Conservation (phyloP, 306 rosid genomes). For the Acacia crassicarpa region DNA sequence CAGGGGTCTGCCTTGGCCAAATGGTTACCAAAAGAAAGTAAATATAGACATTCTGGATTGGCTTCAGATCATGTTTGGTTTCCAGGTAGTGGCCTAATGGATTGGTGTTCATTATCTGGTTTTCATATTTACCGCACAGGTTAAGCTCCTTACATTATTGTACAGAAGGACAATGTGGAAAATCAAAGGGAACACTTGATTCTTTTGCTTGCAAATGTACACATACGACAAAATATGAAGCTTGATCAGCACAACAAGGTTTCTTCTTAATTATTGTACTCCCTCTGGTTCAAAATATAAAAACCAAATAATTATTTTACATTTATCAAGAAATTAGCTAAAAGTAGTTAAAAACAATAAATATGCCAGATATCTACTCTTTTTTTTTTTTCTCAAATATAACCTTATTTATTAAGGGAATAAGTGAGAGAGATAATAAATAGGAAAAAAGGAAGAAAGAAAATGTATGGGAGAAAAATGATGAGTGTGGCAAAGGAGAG, state of each 20-base stretch:
- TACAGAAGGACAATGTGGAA: constrained; percentile 83
- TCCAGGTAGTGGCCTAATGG: constrained; percentile 64
- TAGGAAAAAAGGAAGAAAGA: too few relatives aligned
- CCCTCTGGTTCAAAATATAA: too few relatives aligned
- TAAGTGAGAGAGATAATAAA: too few relatives aligned
- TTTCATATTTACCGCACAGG: constrained; percentile 17
- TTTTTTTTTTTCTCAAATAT: too few relatives aligned
- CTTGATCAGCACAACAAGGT: constrained; percentile 85
- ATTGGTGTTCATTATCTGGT: constrained; percentile 24
- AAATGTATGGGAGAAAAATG: too few relatives aligned
- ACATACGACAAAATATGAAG: constrained; percentile 63
- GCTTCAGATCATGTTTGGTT: constrained; percentile 94
- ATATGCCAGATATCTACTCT: too few relatives aligned
- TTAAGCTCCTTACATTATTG: constrained; percentile 32
- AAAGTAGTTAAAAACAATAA: too few relatives aligned
- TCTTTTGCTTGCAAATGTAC: constrained; percentile 92
- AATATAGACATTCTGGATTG: constrained; percentile 89
- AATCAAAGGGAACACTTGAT: constrained; percentile 99
- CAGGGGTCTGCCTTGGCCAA: constrained; percentile 93
- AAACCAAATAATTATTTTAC: too few relatives aligned
- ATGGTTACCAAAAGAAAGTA: constrained; percentile 50
- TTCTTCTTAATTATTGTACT: constrained; percentile 20
- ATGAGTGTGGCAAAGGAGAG: too few relatives aligned
- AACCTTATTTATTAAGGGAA: too few relatives aligned
- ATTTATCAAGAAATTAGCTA: too few relatives aligned